These are phyloP conservation scores for Gigaspora rosea DNA, from an alignment of 192 early-diverging fungal genomes.

Conservation along the genomic window DNA sequence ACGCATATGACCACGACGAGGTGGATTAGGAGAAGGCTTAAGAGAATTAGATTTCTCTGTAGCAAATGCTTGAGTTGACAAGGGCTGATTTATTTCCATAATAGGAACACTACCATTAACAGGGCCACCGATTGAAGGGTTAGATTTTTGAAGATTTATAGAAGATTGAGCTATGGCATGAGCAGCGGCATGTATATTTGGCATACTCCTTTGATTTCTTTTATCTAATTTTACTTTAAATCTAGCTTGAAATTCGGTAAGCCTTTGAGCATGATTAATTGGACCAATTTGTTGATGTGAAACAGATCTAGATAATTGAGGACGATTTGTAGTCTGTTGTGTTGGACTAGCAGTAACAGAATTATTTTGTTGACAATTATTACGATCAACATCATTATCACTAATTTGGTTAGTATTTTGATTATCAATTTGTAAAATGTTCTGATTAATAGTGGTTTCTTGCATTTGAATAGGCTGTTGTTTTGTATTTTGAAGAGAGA, in stretches of 20 bases:
- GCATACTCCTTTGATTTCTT: constrained; percentile 26
- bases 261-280: constrained; percentile 32
- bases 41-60: constrained; percentile 6
- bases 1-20: constrained; percentile 32
- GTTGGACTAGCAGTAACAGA: constrained; percentile 15
- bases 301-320: constrained; percentile 10
- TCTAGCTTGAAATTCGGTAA: constrained; percentile 22
- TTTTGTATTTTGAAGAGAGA: constrained; percentile 12
- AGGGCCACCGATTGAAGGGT: background rate
- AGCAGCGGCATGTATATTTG: constrained; percentile 25
- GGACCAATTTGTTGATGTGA: background rate
- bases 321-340: background rate
- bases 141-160: background rate
- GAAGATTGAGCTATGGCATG: constrained; percentile 3
- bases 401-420: background rate
- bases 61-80: constrained; percentile 12
- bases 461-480: background rate
- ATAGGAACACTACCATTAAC: background rate
- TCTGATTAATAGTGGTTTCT: background rate
- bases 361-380: constrained; percentile 5
- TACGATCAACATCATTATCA: constrained; percentile 11
- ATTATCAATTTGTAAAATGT: constrained; percentile 9
- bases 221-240: constrained; percentile 30
- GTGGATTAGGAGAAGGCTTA: background rate
- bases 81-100: background rate